Conservation (phyloP, 352 stramenopile genomes). For the Globisporangium sylvaticum region DNA sequence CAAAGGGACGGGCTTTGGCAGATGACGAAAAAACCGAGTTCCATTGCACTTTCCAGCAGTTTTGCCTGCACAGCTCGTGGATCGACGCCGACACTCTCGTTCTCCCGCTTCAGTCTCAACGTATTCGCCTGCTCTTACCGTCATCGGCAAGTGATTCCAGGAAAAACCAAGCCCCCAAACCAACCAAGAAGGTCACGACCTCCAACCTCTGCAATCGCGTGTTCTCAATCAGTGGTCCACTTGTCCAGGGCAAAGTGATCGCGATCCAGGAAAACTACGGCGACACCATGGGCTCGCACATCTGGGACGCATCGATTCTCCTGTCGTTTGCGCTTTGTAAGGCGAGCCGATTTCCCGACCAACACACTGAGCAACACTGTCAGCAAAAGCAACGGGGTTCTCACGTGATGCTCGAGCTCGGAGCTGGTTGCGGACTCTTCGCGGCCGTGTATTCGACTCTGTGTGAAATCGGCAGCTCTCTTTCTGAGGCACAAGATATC, state of each 20-base stretch:
- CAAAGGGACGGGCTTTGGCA: neutral
- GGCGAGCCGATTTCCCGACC: neutral
- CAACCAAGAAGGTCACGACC: neutral
- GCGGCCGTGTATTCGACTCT: conserved; percentile 22
- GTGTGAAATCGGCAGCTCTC: neutral
- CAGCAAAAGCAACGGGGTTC: neutral
- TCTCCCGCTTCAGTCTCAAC: conserved; percentile 32
- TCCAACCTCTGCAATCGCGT: neutral
- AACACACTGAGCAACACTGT: neutral
- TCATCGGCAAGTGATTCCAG: no score
- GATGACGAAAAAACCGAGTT: neutral
- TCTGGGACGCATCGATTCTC: conserved; percentile 66
- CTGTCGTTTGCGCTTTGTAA: conserved; percentile 34
- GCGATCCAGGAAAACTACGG: conserved; percentile 63
- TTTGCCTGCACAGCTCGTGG: conserved; percentile 37
- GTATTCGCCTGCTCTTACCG: conserved; percentile 12
- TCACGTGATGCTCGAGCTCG: conserved; percentile 34
- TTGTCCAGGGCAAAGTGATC: neutral
- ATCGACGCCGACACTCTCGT: conserved; percentile 24
- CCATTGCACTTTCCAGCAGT: conserved; percentile 24
- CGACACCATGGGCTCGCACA: conserved; percentile 56
- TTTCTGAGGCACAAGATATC: no score
- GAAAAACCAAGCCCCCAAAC: neutral
- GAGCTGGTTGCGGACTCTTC: conserved; percentile 50
- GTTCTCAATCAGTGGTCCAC: conserved; percentile 2